Evolutionary conservation across 257 asterid genomes (phyloP).

Genomic region (Solanum boliviense): DNA sequence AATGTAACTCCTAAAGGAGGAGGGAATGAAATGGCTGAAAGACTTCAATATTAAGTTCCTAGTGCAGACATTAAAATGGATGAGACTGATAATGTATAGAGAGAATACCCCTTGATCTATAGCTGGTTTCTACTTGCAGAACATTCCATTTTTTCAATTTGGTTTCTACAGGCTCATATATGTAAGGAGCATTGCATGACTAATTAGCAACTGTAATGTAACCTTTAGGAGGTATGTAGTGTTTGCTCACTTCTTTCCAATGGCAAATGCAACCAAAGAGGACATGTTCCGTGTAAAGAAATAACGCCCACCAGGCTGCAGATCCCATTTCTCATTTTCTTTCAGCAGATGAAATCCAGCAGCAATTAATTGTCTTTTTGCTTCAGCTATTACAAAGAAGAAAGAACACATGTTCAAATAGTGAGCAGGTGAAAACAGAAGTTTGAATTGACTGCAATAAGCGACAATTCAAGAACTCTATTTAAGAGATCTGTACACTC

Average conservation of each 20-base stretch:
- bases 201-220: not conserved
- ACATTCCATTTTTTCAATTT: not conserved
- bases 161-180: not conserved
- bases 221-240: not conserved
- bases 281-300: conserved; percentile 97
- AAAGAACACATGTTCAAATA: not conserved
- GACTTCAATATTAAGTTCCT: not conserved
- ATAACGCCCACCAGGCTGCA: conserved; percentile 97
- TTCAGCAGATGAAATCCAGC: conserved; percentile 87
- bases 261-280: conserved; percentile 85
- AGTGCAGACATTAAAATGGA: not conserved
- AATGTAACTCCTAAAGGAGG: not conserved
- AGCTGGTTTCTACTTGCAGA: not conserved
- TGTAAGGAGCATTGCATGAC: conserved; percentile 3
- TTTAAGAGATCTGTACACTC: not conserved
- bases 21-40: not conserved
- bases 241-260: conserved; percentile 79
- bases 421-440: not conserved
- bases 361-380: conserved; percentile 66
- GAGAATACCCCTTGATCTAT: not conserved
- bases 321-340: conserved; percentile 89
- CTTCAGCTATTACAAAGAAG: conserved; percentile 54
- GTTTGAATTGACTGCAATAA: not conserved
- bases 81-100: not conserved
- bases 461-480: not conserved